These are phyloP conservation scores for Mucor irregularis DNA, from an alignment of 371 early-diverging fungal genomes.

Conservation along the genomic window DNA sequence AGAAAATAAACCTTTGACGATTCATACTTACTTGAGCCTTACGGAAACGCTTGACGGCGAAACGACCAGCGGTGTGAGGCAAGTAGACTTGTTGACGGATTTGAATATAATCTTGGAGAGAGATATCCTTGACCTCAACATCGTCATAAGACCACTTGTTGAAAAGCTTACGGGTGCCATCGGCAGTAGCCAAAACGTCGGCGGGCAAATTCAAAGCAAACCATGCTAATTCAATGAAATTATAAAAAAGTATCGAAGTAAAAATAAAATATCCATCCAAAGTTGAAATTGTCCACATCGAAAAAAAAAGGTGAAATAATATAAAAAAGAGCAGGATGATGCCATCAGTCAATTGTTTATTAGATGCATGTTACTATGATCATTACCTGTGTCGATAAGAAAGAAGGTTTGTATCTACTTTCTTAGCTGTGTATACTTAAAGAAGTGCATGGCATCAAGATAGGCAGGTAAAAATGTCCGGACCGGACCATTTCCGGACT, in stretches of 20 bases:
- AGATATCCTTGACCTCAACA: constrained; percentile 95
- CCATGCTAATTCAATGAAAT: constrained; percentile 46
- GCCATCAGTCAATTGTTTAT: background rate
- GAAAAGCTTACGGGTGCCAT: constrained; percentile 78
- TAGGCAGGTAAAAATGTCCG: background rate
- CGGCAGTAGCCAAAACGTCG: constrained; percentile 60
- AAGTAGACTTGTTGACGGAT: constrained; percentile 94
- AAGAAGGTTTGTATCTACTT: constrained; percentile 10
- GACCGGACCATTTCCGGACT: background rate
- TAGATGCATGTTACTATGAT: background rate
- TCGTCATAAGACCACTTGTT: constrained; percentile 96
- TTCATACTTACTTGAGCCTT: constrained; percentile 88
- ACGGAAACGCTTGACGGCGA: constrained; percentile 97
- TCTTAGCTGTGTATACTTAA: constrained; percentile 6
- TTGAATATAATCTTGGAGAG: constrained; percentile 94
- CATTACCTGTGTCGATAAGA: constrained; percentile 28
- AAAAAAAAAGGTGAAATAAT: background rate
- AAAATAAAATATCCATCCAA: constrained; percentile 17
- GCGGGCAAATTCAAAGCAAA: constrained; percentile 68
- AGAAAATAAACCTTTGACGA: background rate
- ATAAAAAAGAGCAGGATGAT: background rate
- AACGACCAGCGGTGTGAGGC: constrained; percentile 99
- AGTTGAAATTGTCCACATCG: too few species aligned
- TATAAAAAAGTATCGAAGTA: background rate
- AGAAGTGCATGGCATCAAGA: background rate